phyloP scores from a whole-genome alignment of 805 yeast species.

The Saccharomyces jurei region DNA sequence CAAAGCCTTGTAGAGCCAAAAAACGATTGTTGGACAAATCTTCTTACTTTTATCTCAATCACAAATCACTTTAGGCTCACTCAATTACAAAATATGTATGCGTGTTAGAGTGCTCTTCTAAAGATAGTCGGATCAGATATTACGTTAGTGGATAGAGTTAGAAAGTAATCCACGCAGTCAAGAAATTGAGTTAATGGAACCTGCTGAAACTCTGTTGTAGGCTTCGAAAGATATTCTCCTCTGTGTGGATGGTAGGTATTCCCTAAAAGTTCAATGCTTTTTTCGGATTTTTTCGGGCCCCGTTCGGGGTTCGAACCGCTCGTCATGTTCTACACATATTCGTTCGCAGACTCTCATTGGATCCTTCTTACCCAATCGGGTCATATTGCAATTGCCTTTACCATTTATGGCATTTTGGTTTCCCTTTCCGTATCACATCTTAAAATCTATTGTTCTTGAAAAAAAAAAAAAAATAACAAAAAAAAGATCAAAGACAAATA shows the following conservation, averaged over 20 bases:
- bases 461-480: conserved; percentile 2
- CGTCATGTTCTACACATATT: background rate
- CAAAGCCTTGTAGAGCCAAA: background rate
- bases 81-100: background rate
- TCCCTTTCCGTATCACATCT: background rate
- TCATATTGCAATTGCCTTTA: background rate
- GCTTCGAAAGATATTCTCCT: background rate
- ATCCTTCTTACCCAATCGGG: background rate
- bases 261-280: background rate
- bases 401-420: background rate
- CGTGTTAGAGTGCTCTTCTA: background rate
- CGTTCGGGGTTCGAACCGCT: background rate
- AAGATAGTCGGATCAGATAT: background rate
- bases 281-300: background rate
- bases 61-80: background rate
- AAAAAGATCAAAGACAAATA: background rate
- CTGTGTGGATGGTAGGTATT: background rate
- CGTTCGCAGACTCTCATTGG: background rate
- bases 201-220: background rate
- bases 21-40: background rate
- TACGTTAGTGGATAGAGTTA: background rate
- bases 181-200: background rate
- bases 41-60: background rate
- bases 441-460: background rate
- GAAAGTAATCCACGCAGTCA: background rate